Conservation (phyloP, 1,284 basidiomycete genomes). For the Cryptococcus jaspeensis region DNA sequence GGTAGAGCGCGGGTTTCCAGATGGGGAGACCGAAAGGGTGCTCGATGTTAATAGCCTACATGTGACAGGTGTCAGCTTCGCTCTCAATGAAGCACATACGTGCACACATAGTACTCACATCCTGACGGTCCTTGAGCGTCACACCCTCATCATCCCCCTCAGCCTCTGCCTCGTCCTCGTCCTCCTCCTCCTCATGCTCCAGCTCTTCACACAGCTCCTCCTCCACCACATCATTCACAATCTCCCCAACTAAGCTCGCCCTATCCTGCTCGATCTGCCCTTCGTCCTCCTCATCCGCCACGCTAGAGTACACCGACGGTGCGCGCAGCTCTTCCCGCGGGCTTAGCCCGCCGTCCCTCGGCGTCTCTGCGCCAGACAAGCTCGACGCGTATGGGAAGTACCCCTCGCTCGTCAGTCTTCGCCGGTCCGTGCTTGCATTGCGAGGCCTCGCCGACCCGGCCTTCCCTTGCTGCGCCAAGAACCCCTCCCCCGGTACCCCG, state of each 20-base stretch:
- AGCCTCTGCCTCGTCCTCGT: slow-evolving; percentile 33
- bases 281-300: slow-evolving; percentile 33
- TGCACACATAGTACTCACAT: slow-evolving; percentile 58
- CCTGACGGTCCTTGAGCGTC: slow-evolving; percentile 93
- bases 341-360: slow-evolving; percentile 24
- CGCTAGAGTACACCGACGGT: slow-evolving; percentile 26
- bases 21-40: slow-evolving; percentile 99
- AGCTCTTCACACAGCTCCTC: slow-evolving; percentile 26
- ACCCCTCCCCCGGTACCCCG: slow-evolving; percentile 17
- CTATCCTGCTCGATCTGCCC: slow-evolving; percentile 21
- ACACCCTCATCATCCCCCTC: slow-evolving; percentile 75
- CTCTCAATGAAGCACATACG: background rate
- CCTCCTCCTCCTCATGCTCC: slow-evolving; percentile 25
- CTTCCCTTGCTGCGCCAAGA: slow-evolving; percentile 23
- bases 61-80: slow-evolving; percentile 7
- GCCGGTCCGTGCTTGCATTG: slow-evolving; percentile 13
- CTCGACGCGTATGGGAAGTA: slow-evolving; percentile 28
- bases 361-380: slow-evolving; percentile 25
- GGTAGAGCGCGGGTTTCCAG: slow-evolving; percentile 99
- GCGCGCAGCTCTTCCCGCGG: slow-evolving; percentile 24
- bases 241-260: slow-evolving; percentile 28
- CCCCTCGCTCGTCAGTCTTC: slow-evolving; percentile 7
- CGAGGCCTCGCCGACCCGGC: slow-evolving; percentile 20
- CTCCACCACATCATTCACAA: slow-evolving; percentile 32
- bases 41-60: slow-evolving; percentile 88